These are phyloP conservation scores for Rosa lucieae DNA, from an alignment of 306 rosid genomes.

Conservation along the genomic window DNA sequence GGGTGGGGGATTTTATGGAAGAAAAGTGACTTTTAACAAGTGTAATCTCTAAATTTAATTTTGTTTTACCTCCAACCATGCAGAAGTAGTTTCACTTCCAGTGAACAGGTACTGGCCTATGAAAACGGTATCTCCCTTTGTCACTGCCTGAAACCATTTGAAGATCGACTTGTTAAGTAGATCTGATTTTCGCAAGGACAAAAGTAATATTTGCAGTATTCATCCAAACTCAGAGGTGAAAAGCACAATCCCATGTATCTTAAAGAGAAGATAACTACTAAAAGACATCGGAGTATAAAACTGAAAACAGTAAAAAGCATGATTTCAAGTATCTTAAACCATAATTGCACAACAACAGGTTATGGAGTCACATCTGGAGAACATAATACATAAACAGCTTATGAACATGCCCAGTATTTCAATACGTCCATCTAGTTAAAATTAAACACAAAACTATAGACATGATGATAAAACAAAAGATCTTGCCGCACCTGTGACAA, in stretches of 20 bases:
- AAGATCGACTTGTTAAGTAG: slow-evolving; percentile 9
- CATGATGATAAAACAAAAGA: neutral
- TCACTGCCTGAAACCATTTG: slow-evolving; percentile 62
- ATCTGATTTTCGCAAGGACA: neutral
- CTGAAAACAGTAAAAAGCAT: neutral
- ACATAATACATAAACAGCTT: neutral
- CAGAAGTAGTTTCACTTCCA: slow-evolving; percentile 99
- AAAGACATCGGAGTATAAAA: neutral
- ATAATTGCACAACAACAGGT: neutral
- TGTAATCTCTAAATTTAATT: slow-evolving; percentile 6
- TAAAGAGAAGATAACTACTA: neutral
- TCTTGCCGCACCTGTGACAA: slow-evolving; percentile 59
- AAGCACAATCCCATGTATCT: neutral
- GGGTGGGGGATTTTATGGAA: neutral
- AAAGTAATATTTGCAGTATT: neutral
- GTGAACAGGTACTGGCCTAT: slow-evolving; percentile 95
- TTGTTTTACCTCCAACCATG: slow-evolving; percentile 88
- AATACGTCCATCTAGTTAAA: neutral
- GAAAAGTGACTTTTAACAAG: neutral
- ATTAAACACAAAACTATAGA: neutral
- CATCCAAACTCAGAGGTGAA: neutral
- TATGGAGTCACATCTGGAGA: neutral
- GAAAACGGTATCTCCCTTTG: slow-evolving; percentile 92
- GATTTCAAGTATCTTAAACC: neutral
- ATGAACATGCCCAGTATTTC: no score